Evolutionary conservation across 2,329 filamentous ascomycete species (phyloP).

Genomic region (Atkinsonella texensis): DNA sequence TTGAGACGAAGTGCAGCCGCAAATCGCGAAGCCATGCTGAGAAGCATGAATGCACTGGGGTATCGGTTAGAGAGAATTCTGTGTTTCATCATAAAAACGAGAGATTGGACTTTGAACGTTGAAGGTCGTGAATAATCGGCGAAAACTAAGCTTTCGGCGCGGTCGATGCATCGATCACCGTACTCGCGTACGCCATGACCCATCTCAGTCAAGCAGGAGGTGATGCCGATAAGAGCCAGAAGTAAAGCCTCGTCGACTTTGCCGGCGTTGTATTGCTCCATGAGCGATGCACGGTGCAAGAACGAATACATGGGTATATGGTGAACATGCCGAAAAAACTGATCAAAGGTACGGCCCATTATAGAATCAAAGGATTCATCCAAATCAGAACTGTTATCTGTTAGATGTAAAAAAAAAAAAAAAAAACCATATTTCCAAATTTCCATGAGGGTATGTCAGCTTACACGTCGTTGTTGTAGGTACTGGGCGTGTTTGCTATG

Average conservation of each 20-base stretch:
- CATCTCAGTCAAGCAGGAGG: constrained; percentile 42
- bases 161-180: constrained; percentile 41
- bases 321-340: constrained; percentile 47
- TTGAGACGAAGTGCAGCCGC: constrained; percentile 31
- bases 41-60: constrained; percentile 32
- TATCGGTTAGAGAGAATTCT: constrained; percentile 31
- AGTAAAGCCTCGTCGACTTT: constrained; percentile 43
- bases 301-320: constrained; percentile 49
- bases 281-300: constrained; percentile 45
- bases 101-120: constrained; percentile 41
- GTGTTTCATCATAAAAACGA: constrained; percentile 33
- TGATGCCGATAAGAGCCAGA: constrained; percentile 43
- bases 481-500: constrained; percentile 20
- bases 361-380: constrained; percentile 36
- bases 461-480: constrained; percentile 23
- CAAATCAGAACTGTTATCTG: constrained; percentile 16
- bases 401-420: not conserved
- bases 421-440: too few relatives aligned
- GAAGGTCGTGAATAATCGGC: constrained; percentile 42
- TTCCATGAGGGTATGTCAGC: constrained; percentile 6
- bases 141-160: constrained; percentile 40
- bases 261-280: constrained; percentile 45
- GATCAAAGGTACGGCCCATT: constrained; percentile 40
- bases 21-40: constrained; percentile 29
- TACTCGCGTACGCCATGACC: constrained; percentile 39